Conservation (phyloP, 441 rosid genomes). For the Kokia cookei region DNA sequence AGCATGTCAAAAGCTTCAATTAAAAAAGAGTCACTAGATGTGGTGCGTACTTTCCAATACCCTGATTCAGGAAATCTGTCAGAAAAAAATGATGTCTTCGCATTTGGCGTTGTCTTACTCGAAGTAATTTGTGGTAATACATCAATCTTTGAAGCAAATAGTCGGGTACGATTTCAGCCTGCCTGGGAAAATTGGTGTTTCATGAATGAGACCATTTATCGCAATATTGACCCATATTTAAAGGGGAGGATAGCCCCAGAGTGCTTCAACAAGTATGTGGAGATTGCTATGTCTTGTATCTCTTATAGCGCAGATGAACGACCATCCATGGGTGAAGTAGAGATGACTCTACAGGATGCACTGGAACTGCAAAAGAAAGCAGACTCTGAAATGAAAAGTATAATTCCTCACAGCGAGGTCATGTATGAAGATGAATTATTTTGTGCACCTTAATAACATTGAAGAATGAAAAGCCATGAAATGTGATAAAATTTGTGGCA, state of each 20-base stretch:
- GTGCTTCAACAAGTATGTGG: not conserved
- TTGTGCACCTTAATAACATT: not conserved
- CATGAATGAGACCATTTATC: not conserved
- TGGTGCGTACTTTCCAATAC: not conserved
- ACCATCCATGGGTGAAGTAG: slow-evolving; percentile 3
- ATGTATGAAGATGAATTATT: not conserved
- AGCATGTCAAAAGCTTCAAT: not conserved
- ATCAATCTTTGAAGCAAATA: too few species aligned
- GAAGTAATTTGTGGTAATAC: not conserved
- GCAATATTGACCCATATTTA: not conserved
- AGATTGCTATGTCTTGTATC: not conserved
- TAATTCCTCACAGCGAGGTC: not conserved
- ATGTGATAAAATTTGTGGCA: not conserved
- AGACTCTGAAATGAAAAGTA: not conserved
- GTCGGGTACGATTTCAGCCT: too few species aligned
- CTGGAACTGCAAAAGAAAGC: slow-evolving; percentile 3
- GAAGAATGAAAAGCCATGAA: not conserved
- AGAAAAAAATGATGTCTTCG: not conserved
- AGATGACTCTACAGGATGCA: not conserved
- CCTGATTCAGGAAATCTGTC: not conserved
- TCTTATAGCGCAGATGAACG: not conserved
- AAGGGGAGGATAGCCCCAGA: not conserved
- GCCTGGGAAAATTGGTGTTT: not conserved
- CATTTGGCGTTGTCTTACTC: not conserved
- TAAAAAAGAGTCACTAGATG: not conserved